Base-by-base conservation (phyloP, 176 grass and related monocot species). In the Chrysopogon serrulatus region DNA sequence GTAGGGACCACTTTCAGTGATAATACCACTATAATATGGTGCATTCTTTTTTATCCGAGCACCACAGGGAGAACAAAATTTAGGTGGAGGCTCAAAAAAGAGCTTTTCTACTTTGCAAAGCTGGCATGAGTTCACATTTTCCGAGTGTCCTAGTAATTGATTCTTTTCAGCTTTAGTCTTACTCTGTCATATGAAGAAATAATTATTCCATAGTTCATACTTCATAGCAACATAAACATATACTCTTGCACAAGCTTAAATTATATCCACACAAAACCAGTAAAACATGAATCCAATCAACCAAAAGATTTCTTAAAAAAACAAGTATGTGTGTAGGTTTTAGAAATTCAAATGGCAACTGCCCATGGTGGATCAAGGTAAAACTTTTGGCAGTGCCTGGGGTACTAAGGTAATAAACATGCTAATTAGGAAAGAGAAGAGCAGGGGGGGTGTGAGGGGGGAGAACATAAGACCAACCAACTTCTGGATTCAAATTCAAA, bases 151-250 rank as follows among this genome's bases (percentile, higher is more conserved):
- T 40, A 88, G 87, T 10, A 60, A 82, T 90, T 91, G 88, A 88
- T 95, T 91, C 79, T 95, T 98, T 87, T 91, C 96, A 80, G 85
- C 89, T 89, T 98, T 98, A 75, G 85, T 79, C 78, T 95, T 98
- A 76, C 93, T 98, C 96, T 98, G 87, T 37, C 74, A 87, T 82
- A 92, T 27, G 51, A 79, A 59, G 48, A 36, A 76, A 94, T 8
- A 33, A 18, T 35, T 31, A 51, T 32, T 57, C 23, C 41, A 73
- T 83, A 54, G 27, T 62, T 77, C 68, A 87, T 76, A 79, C 53
- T 82, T 42, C 71, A 56, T 54, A 90, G 37, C 57, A 39, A 63
- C 74, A 71, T 76, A 82, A 74, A 71, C 48, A 81, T 40, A 75
- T 32, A 79, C 21, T 57, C 41, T 30, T 76, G 8, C 65, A 57